phyloP scores from a whole-genome alignment of 306 rosid genomes.

The Adenanthera pavonina region DNA sequence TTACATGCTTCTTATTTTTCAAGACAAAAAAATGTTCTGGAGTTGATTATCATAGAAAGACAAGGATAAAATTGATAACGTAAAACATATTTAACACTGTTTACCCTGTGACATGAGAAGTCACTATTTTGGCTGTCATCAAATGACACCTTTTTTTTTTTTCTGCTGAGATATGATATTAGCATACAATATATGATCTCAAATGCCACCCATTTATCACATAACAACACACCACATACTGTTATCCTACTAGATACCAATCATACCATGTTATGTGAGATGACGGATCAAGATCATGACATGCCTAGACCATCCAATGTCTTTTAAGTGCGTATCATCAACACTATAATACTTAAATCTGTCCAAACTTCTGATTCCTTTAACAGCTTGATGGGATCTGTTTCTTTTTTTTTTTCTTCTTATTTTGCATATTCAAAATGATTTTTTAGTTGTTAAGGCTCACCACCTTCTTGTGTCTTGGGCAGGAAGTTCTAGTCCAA shows the following conservation, averaged over 20 bases:
- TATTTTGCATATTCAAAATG: constrained; percentile 20
- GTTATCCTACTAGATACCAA: neutral
- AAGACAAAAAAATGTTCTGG: neutral
- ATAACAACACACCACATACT: neutral
- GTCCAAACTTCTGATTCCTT: constrained; percentile 27
- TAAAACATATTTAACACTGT: neutral
- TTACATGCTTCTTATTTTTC: neutral
- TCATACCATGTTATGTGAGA: neutral
- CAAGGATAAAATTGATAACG: neutral
- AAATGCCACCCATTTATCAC: neutral
- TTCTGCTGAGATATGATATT: neutral
- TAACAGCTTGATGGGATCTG: constrained; percentile 24
- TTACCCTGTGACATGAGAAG: neutral
- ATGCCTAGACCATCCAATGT: neutral
- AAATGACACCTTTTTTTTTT: neutral
- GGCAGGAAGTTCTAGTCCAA: constrained; percentile 73
- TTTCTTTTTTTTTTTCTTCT: neutral
- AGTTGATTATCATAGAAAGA: neutral
- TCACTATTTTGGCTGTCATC: neutral
- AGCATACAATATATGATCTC: neutral
- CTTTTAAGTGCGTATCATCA: constrained; percentile 24
- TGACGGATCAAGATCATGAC: neutral
- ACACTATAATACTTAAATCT: constrained; percentile 26
- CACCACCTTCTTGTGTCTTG: constrained; percentile 38
- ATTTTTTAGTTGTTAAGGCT: constrained; percentile 32